Evolutionary conservation across 2,329 filamentous ascomycete species (phyloP).

Genomic region (Colletotrichum abscissum): DNA sequence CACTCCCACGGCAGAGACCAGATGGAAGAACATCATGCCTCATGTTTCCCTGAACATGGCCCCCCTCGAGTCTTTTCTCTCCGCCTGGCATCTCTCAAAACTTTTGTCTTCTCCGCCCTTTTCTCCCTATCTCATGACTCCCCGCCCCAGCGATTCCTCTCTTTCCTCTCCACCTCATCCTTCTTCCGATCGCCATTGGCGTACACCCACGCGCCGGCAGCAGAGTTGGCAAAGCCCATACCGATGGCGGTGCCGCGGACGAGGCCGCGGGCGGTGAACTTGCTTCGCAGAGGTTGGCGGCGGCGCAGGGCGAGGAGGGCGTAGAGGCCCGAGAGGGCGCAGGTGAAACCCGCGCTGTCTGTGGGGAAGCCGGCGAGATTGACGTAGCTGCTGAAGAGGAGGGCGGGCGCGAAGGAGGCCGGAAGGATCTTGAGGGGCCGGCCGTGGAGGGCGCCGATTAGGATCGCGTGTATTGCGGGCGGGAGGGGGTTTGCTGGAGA

Average conservation of each 20-base stretch:
- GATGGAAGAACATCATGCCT: background rate
- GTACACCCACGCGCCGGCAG: constrained; percentile 64
- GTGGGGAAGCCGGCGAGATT: constrained; percentile 69
- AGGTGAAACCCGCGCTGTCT: constrained; percentile 65
- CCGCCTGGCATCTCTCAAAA: too few species aligned
- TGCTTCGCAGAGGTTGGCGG: constrained; percentile 51
- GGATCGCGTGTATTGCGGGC: constrained; percentile 65
- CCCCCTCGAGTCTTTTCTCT: too few species aligned
- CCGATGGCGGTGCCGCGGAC: constrained; percentile 64
- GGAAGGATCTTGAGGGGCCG: constrained; percentile 64
- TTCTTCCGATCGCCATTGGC: constrained; percentile 60
- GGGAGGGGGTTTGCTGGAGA: constrained; percentile 64
- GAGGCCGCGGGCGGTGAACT: constrained; percentile 59
- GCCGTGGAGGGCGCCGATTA: constrained; percentile 66
- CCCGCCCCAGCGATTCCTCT: constrained; percentile 63
- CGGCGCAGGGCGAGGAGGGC: constrained; percentile 64
- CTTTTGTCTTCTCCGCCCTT: background rate
- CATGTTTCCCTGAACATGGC: too few species aligned
- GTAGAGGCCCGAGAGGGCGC: constrained; percentile 69
- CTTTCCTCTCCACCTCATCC: constrained; percentile 60
- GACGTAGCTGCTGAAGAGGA: constrained; percentile 68
- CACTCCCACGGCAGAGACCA: background rate
- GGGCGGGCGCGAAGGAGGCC: constrained; percentile 61
- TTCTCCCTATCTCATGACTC: constrained; percentile 21
- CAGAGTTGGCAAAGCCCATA: constrained; percentile 59